These are phyloP conservation scores for Musa acuminata DNA, from an alignment of 176 grass and related monocot genomes.

Conservation along the genomic window DNA sequence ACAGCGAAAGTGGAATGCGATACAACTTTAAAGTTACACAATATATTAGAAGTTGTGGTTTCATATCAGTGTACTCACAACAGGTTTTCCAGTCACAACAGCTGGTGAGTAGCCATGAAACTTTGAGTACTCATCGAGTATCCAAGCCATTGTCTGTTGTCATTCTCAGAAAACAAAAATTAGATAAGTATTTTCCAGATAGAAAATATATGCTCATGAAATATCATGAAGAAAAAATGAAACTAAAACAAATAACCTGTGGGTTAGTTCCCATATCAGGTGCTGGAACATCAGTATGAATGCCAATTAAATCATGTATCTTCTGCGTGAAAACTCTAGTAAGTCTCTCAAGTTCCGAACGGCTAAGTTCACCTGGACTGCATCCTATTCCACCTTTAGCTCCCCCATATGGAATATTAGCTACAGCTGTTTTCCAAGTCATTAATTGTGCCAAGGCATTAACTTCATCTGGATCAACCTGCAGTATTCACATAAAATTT, in stretches of 20 bases:
- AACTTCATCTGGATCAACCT: slow-evolving; percentile 96
- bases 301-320: slow-evolving; percentile 90
- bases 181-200: background rate
- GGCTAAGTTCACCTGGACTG: slow-evolving; percentile 62
- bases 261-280: slow-evolving; percentile 95
- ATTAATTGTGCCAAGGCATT: slow-evolving; percentile 93
- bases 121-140: slow-evolving; percentile 91
- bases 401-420: slow-evolving; percentile 90
- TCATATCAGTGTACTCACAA: slow-evolving; percentile 39
- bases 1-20: too few species aligned
- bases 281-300: slow-evolving; percentile 84
- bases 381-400: slow-evolving; percentile 96
- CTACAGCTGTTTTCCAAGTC: slow-evolving; percentile 92
- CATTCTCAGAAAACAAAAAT: background rate
- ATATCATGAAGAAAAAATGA: background rate
- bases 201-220: background rate
- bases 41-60: background rate
- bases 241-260: slow-evolving; percentile 35
- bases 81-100: slow-evolving; percentile 93
- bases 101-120: slow-evolving; percentile 92
- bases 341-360: slow-evolving; percentile 70
- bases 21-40: too few species aligned
- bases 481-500: background rate
- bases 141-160: slow-evolving; percentile 85
- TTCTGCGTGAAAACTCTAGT: slow-evolving; percentile 93